phyloP scores from a whole-genome alignment of 2,329 filamentous ascomycete species.

The Cephalotrichum gorgonifer region DNA sequence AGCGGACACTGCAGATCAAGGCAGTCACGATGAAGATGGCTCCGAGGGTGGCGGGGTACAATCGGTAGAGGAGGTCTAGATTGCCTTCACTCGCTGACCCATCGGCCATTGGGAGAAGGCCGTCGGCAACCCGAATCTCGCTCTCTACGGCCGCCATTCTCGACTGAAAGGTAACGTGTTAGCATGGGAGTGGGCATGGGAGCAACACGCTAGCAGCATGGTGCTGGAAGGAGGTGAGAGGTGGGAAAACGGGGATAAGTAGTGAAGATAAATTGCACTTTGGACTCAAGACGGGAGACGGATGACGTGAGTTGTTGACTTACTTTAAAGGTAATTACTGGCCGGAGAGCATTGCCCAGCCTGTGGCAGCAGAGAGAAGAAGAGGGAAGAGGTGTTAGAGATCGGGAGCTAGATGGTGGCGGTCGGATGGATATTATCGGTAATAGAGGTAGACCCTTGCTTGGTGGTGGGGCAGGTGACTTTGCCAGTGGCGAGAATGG shows the following conservation, averaged over 20 bases:
- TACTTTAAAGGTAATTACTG: constrained; percentile 1
- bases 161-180: constrained; percentile 1
- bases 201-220: background rate
- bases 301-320: constrained; percentile 2
- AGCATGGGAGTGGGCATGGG: background rate
- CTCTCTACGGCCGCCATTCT: constrained; percentile 5
- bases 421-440: constrained; percentile 3
- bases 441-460: constrained; percentile 5
- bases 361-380: background rate
- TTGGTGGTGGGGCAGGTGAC: constrained; percentile 6
- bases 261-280: background rate
- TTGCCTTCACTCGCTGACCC: constrained; percentile 1
- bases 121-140: constrained; percentile 1
- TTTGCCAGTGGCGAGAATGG: constrained; percentile 5
- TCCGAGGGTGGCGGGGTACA: background rate
- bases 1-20: constrained; percentile 1
- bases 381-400: background rate
- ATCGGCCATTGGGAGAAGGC: background rate
- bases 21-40: constrained; percentile 1
- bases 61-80: constrained; percentile 1
- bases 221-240: background rate
- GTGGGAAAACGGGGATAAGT: background rate
- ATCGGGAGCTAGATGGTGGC: constrained; percentile 2
- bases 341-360: constrained; percentile 4
- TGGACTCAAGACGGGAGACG: background rate